Evolutionary conservation across 768 basidiomycete species (phyloP), one percentile per base, ranked within the genome.

Genomic region (Candolleomyces aberdarensis): DNA sequence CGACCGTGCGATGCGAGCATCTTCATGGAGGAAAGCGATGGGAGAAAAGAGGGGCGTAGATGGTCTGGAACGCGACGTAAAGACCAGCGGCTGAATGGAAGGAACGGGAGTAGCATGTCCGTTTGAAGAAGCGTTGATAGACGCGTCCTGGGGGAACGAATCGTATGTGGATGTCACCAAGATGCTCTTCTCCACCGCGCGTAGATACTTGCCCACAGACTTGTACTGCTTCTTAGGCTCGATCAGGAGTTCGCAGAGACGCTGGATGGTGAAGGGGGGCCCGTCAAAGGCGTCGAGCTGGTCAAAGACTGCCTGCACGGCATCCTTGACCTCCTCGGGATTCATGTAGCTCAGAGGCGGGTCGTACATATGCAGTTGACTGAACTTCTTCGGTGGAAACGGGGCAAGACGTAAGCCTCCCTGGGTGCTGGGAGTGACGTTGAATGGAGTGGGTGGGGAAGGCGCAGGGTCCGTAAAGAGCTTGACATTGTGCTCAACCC

Each of bases 191-290:
- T 94, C 91, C 13, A 96, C 77, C 2, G 94, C 94, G 2, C 94
- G 89, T 43, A 94, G 82, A 70, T 94, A 96, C 74, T 96, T 96
- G 48, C 93, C 91, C 15, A 92, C 76, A 31, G 84, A 82, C 49
- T 79, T 85, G 80, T 96, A 95, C 65, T 92, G 83, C 50, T 81
- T 77, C 64, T 78, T 80, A 5, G 93, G 92, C 46, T 81, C 73
- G 13, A 89, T 65, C 64, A 87, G 86, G 26, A 96, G 85, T 69
- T 96, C 94, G 70, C 91, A 92, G 13, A 95, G 76, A 48, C 94
- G 86, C 73, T 96, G 94, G 58, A 96, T 89, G 9, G 94, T 95
- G 71, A 96, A 96, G 2, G 94, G 94, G 0, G 90, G 82, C 92
- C 81, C 81, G 47, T 92, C 89, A 63, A 94, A 92, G 41, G 83